Percentiles rank a stretch among this genome's conserved stretches.
phyloP scores from a whole-genome alignment of 345 rosid genomes.

The Eucalyptus sp. region DNA sequence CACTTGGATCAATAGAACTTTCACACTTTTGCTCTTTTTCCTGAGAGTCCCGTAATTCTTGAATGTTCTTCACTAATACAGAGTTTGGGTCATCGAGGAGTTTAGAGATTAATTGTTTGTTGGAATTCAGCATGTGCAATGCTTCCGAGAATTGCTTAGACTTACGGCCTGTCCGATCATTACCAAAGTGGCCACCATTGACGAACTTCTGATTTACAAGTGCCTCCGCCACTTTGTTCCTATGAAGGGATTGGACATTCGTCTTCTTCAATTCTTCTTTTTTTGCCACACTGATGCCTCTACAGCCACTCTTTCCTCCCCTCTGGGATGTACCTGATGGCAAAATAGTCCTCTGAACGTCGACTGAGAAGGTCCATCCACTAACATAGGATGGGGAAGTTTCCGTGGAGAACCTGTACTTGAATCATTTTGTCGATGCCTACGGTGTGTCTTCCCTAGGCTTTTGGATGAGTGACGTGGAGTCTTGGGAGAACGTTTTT shows the following conservation, averaged over 20 bases:
- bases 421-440: slow-evolving; percentile 10
- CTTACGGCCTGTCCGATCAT: slow-evolving; percentile 1
- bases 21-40: slow-evolving; percentile 4
- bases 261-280: slow-evolving; percentile 10
- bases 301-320: not conserved
- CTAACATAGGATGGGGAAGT: slow-evolving; percentile 5
- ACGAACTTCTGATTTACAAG: slow-evolving; percentile 36
- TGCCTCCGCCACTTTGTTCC: slow-evolving; percentile 46
- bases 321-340: not conserved
- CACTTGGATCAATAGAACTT: not conserved
- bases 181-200: not conserved
- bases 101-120: slow-evolving; percentile 54
- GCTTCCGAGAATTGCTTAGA: slow-evolving; percentile 69
- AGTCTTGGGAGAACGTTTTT: not conserved
- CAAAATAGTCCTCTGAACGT: not conserved
- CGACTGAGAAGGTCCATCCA: slow-evolving; percentile 8
- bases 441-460: slow-evolving; percentile 8
- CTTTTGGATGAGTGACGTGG: not conserved
- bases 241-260: slow-evolving; percentile 26
- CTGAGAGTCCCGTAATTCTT: slow-evolving; percentile 35
- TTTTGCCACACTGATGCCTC: not conserved
- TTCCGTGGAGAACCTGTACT: not conserved
- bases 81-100: slow-evolving; percentile 74
- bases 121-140: slow-evolving; percentile 50
- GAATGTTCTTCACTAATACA: slow-evolving; percentile 37